Percentiles rank a stretch among this genome's conserved stretches.
Evolutionary conservation across 495 filamentous ascomycete genomes (phyloP).

Genomic region (Trichoderma asperelloides): DNA sequence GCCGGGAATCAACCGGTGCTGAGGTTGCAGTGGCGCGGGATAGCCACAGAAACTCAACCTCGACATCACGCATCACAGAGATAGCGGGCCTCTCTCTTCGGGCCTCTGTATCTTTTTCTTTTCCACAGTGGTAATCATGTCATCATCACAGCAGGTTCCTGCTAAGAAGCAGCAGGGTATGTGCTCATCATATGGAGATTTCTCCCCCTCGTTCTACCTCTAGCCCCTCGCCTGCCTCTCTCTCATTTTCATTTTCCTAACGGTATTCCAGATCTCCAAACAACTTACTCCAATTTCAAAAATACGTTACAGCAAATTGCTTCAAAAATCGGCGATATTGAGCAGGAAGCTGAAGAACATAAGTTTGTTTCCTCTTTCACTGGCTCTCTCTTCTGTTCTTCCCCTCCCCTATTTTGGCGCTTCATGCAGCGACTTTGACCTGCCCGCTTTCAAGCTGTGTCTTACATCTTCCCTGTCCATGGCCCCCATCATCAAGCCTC

Average conservation of each 20-base stretch:
- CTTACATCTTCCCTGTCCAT: not conserved
- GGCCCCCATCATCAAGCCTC: not conserved
- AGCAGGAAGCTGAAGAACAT: conserved; percentile 95
- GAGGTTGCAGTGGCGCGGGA: not conserved
- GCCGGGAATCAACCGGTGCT: conserved; percentile 5
- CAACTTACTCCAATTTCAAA: conserved; percentile 92
- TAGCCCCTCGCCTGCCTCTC: not conserved
- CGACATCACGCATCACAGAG: not conserved
- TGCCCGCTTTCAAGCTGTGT: not conserved
- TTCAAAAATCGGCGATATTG: conserved; percentile 92
- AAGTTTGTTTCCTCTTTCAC: conserved; percentile 55
- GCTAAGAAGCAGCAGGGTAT: conserved; percentile 74
- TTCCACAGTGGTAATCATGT: conserved; percentile 22
- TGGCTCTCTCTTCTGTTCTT: conserved; percentile 10
- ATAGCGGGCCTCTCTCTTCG: not conserved
- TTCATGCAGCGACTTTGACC: not conserved
- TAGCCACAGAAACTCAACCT: not conserved
- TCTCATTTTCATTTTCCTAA: conserved; percentile 14
- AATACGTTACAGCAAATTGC: conserved; percentile 88
- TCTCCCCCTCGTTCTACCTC: not conserved
- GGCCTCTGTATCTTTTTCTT: not conserved
- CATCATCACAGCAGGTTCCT: conserved; percentile 29
- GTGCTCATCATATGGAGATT: conserved; percentile 12
- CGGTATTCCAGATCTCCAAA: conserved; percentile 70
- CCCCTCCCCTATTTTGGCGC: conserved; percentile 13